A percentile compares a stretch with the other conserved stretches of the same genome.
phyloP scores from a whole-genome alignment of 176 grass and related monocot genomes.

The bread wheat (Triticum aestivum) region IWGSC_CS_RefSeq_v2.1 NC_057814.1:507808461-507808960 shows the following conservation, averaged over 20 bases:
- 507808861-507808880: conserved; percentile 20
- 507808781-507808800: conserved; percentile 46
- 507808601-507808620: no score
- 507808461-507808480: no score
- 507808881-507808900: conserved; percentile 17
- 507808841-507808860: conserved; percentile 98
- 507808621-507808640: neutral
- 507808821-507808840: conserved; percentile 88
- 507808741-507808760: neutral
- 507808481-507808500: no score
- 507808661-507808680: neutral
- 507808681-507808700: neutral
- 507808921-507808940: neutral
- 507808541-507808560: no score
- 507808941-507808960: conserved; percentile 12
- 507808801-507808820: conserved; percentile 88
- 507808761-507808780: conserved; percentile 2
- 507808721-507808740: conserved; percentile 13
- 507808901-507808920: neutral
- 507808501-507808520: no score
- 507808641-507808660: neutral
- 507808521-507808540: no score
- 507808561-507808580: no score
- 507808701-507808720: conserved; percentile 11
- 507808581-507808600: no score